Evolutionary conservation across 306 rosid species (phyloP), one percentile per base, ranked within the genome.

Genomic region (Sphenostylis stenocarpa): DNA sequence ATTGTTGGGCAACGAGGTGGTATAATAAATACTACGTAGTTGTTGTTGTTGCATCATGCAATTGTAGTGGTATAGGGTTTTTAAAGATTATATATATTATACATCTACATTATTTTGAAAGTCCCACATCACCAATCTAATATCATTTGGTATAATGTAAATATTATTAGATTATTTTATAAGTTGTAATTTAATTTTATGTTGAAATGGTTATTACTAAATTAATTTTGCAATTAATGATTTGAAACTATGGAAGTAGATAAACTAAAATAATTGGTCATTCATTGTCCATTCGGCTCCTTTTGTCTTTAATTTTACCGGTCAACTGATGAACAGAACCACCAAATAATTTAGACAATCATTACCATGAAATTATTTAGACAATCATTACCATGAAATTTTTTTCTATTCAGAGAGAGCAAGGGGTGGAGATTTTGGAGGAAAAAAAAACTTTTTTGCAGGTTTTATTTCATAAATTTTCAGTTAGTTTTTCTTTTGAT

Each of bases 281-380:
- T 34, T 70, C 7, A 47, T 34, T 47, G 16, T 39, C 28, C 16
- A 3, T 41, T 41, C 13, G 47, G 47, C 47, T 39, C 29, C 48
- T 10, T 3, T n/a, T 39, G 67, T 2, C 12, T 24, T 24, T 4
- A 11, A 21, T 49, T 28, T 49, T 14, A 21, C 4, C 6, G 34
- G 52, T 36, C 80, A 49, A 72, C 24, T 33, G 15, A 15, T 55
- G 21, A 14, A 51, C 51, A 52, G 1, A 26, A 39, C 41, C 75
- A 53, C 81, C 58, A 52, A 76, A 77, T 62, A 57, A 53, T 53
- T 3, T 52, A 21, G 24, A 26, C 74, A 77, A 16, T 66, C 5
- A 36, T 65, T 36, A 24, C 67, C 34, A n/a, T n/a, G n/a, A n/a
- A n/a, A n/a, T n/a, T n/a, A n/a, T n/a, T n/a, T n/a, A n/a, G n/a